These are phyloP conservation scores for Nepenthes gracilis DNA, from an alignment of 148 eudicot species.

Conservation along the genomic window DNA sequence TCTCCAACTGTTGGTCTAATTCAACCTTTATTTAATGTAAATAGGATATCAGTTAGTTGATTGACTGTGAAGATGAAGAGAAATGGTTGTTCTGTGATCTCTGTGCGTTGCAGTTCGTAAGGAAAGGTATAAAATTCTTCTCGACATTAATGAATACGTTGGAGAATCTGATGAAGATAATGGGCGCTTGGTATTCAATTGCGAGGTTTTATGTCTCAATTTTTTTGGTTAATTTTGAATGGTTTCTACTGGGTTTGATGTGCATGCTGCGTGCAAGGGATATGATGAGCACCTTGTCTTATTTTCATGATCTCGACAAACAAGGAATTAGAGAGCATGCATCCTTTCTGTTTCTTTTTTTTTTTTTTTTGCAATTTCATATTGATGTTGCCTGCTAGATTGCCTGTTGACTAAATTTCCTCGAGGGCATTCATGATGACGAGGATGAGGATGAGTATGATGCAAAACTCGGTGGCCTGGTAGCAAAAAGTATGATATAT, in stretches of 20 bases:
- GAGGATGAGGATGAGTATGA: conserved; percentile 45
- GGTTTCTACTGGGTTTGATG: no score
- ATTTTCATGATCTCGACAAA: no score
- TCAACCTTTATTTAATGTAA: no score
- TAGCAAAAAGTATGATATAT: conserved; percentile 54
- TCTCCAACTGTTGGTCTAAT: neutral
- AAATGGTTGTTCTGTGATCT: neutral
- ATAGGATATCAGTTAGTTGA: neutral
- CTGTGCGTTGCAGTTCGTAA: conserved; percentile 59
- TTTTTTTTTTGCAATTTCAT: neutral
- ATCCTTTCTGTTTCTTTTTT: neutral
- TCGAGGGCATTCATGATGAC: conserved; percentile 33
- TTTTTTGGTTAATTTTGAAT: neutral
- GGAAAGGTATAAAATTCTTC: conserved; percentile 75
- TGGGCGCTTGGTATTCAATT: conserved; percentile 56
- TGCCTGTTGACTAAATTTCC: neutral
- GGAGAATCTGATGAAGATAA: conserved; percentile 66
- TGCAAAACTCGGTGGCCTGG: conserved; percentile 28
- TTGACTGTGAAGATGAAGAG: neutral
- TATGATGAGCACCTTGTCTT: neutral
- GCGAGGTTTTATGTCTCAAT: conserved; percentile 35
- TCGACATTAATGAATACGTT: conserved; percentile 48
- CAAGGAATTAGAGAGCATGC: no score
- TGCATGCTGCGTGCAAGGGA: no score
- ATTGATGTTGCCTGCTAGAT: neutral